Evolutionary conservation across 108 stramenopile genomes (phyloP).

Genomic region (Cyclotella atomus): DNA sequence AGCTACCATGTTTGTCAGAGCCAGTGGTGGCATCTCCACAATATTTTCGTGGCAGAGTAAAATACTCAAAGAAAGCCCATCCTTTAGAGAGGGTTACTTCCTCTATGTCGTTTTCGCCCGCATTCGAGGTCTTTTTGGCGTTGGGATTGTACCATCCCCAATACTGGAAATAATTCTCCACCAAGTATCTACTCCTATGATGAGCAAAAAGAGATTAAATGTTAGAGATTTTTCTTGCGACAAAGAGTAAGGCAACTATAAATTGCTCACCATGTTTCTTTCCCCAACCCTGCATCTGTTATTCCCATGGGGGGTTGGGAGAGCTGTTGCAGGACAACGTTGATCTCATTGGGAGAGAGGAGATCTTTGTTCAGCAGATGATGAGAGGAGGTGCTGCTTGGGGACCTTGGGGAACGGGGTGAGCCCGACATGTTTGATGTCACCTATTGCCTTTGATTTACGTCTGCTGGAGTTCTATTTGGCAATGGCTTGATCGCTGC

Average conservation of each 20-base stretch:
- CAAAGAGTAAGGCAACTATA: no score
- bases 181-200: conserved; percentile 54
- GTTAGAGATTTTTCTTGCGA: no score
- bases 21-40: not conserved
- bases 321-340: not conserved
- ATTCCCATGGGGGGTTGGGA: not conserved
- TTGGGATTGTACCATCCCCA: conserved; percentile 71
- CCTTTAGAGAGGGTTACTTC: conserved; percentile 46
- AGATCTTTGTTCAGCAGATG: not conserved
- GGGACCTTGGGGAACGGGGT: no score
- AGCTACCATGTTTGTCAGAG: not conserved
- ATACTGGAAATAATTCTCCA: conserved; percentile 51
- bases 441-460: no score
- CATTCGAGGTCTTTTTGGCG: conserved; percentile 36
- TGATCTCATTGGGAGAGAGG: not conserved
- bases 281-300: conserved; percentile 9
- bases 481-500: no score
- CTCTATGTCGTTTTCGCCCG: conserved; percentile 4
- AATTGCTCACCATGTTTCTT: conserved; percentile 69
- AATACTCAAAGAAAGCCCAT: conserved; percentile 75
- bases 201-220: no score
- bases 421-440: no score
- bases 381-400: no score
- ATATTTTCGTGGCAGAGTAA: conserved; percentile 72
- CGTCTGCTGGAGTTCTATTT: no score